These are phyloP conservation scores for Trichoderma sp. DNA, from an alignment of 2,329 filamentous ascomycete genomes.

Conservation along the genomic window DNA sequence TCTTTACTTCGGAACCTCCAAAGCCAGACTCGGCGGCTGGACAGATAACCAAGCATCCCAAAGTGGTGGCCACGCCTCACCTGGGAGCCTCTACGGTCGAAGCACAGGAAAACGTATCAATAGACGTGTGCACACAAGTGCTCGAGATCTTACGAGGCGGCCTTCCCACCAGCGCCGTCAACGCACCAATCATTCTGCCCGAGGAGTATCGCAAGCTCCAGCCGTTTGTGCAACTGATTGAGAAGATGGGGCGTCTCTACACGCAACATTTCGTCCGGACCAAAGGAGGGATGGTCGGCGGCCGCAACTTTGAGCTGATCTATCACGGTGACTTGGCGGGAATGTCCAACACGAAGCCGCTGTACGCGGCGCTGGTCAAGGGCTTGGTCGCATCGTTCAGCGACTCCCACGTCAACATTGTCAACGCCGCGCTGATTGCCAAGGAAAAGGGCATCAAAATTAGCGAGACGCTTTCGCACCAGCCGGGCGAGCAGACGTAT, in stretches of 20 bases:
- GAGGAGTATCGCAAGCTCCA: conserved; percentile 77
- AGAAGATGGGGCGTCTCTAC: conserved; percentile 77
- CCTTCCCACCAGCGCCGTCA: conserved; percentile 73
- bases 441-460: conserved; percentile 75
- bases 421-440: conserved; percentile 74
- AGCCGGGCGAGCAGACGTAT: conserved; percentile 62
- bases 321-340: conserved; percentile 74
- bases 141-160: conserved; percentile 70
- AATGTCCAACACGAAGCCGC: conserved; percentile 71
- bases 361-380: conserved; percentile 77
- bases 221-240: conserved; percentile 72
- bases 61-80: conserved; percentile 75
- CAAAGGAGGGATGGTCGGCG: conserved; percentile 49
- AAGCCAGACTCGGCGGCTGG: conserved; percentile 53
- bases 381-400: conserved; percentile 70
- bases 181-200: conserved; percentile 76
- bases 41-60: conserved; percentile 64
- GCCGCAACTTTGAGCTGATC: conserved; percentile 70
- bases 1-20: conserved; percentile 74
- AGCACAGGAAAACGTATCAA: conserved; percentile 79
- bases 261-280: conserved; percentile 66
- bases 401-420: conserved; percentile 72
- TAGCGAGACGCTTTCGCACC: conserved; percentile 67
- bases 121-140: conserved; percentile 80
- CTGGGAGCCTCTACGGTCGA: conserved; percentile 77